phyloP scores from a whole-genome alignment of 768 basidiomycete genomes.

The Hygrophorus russula region DNA sequence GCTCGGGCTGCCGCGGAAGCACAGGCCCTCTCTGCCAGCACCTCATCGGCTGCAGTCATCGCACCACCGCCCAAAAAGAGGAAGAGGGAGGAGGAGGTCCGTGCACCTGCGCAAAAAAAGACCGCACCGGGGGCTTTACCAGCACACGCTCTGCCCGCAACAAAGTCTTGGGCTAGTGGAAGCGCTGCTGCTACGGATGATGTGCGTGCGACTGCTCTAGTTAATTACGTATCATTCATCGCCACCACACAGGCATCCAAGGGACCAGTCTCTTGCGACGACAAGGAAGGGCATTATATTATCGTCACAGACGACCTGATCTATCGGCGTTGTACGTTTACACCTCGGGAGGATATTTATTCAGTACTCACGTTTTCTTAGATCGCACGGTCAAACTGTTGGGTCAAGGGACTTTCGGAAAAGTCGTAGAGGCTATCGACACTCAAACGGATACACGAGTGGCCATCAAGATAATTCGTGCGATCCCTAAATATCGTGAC shows the following conservation, averaged over 20 bases:
- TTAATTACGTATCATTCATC: constrained; percentile 13
- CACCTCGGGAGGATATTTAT: constrained; percentile 4
- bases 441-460: constrained; percentile 64
- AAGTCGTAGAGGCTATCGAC: constrained; percentile 92
- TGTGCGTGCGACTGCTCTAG: constrained; percentile 31
- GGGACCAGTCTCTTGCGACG: constrained; percentile 71
- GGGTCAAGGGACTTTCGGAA: constrained; percentile 98
- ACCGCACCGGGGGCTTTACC: constrained; percentile 37
- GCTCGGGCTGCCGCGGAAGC: constrained; percentile 83
- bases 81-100: constrained; percentile 74
- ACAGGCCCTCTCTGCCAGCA: constrained; percentile 59
- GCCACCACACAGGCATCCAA: constrained; percentile 45
- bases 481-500: constrained; percentile 97
- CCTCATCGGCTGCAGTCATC: constrained; percentile 46
- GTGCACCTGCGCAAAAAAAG: constrained; percentile 59
- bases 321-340: constrained; percentile 62
- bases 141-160: constrained; percentile 34
- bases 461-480: constrained; percentile 97
- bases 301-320: constrained; percentile 88
- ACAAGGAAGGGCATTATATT: constrained; percentile 98
- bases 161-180: constrained; percentile 60
- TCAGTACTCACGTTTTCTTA: constrained; percentile 19
- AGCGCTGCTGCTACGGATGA: constrained; percentile 57
- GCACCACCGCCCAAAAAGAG: constrained; percentile 76
- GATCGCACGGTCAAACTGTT: constrained; percentile 87